Percentiles rank a stretch among this genome's conserved stretches.
phyloP scores from a whole-genome alignment of 2,329 filamentous ascomycete species.

The Fusarium fracticaudum region DNA sequence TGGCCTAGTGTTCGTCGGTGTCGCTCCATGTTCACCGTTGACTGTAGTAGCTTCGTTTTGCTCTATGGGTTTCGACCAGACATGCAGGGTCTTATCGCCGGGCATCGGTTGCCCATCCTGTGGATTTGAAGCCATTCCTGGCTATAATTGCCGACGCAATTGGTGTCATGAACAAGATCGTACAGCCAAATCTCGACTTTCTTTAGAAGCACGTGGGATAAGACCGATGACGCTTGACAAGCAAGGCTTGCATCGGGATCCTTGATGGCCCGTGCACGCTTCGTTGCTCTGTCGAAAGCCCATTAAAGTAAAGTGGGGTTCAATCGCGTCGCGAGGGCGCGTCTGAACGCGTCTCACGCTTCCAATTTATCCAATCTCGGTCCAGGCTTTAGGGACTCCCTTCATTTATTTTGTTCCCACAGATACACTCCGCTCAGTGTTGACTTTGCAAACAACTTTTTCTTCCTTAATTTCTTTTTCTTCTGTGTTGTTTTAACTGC shows the following conservation, averaged over 20 bases:
- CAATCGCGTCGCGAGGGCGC: conserved; percentile 45
- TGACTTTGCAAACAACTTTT: conserved; percentile 30
- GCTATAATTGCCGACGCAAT: conserved; percentile 45
- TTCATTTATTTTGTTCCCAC: conserved; percentile 37
- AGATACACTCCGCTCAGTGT: conserved; percentile 35
- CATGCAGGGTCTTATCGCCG: conserved; percentile 48
- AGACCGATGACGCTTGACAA: conserved; percentile 42
- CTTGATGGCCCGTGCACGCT: conserved; percentile 35
- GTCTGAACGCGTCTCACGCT: conserved; percentile 46
- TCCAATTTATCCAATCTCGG: conserved; percentile 40
- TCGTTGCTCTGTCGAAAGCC: conserved; percentile 35
- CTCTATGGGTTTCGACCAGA: conserved; percentile 51
- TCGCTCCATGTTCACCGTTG: conserved; percentile 30
- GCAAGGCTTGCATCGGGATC: conserved; percentile 22
- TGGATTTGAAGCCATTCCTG: conserved; percentile 48
- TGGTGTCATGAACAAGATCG: conserved; percentile 39
- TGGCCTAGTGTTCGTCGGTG: conserved; percentile 45
- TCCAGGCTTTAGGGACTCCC: conserved; percentile 36
- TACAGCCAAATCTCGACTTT: conserved; percentile 21
- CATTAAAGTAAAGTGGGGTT: conserved; percentile 47
- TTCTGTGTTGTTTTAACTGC: not conserved
- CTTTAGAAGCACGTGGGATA: conserved; percentile 36
- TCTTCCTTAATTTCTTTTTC: conserved; percentile 11
- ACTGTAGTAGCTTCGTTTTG: conserved; percentile 30
- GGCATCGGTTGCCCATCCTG: conserved; percentile 40